A percentile compares a stretch with the other conserved stretches of the same genome.
These are phyloP conservation scores for Panaeolus papilionaceus DNA, from an alignment of 768 basidiomycete species.

Conservation along the genomic window DNA sequence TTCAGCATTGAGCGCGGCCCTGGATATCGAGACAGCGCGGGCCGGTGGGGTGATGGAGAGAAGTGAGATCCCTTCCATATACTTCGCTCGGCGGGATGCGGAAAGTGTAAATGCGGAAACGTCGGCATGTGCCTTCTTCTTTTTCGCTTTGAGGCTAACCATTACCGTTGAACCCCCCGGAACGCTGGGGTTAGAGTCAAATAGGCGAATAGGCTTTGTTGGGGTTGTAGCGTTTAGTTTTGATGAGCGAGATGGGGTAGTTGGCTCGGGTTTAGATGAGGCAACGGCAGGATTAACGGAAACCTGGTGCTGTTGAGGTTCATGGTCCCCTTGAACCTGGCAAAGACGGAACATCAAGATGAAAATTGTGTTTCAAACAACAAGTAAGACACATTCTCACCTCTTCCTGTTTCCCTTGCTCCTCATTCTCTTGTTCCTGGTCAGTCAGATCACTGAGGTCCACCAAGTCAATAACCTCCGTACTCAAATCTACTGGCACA, in stretches of 20 bases:
- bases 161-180: background rate
- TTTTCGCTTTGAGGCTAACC: background rate
- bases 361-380: background rate
- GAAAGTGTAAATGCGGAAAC: background rate
- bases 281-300: background rate
- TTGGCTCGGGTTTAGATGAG: background rate
- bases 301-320: background rate
- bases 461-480: background rate
- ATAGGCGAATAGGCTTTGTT: background rate
- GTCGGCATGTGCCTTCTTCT: background rate
- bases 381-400: background rate
- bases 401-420: background rate
- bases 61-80: background rate
- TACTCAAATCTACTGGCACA: background rate
- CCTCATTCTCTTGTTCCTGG: background rate
- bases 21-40: slow-evolving; percentile 16
- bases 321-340: background rate
- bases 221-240: background rate
- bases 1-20: slow-evolving; percentile 19
- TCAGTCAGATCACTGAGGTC: background rate
- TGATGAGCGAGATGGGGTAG: background rate
- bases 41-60: slow-evolving; percentile 13
- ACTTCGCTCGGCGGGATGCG: background rate
- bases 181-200: background rate
- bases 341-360: background rate